Conservation (phyloP, 305 asterid genomes). For the Nicotiana rustica region DNA sequence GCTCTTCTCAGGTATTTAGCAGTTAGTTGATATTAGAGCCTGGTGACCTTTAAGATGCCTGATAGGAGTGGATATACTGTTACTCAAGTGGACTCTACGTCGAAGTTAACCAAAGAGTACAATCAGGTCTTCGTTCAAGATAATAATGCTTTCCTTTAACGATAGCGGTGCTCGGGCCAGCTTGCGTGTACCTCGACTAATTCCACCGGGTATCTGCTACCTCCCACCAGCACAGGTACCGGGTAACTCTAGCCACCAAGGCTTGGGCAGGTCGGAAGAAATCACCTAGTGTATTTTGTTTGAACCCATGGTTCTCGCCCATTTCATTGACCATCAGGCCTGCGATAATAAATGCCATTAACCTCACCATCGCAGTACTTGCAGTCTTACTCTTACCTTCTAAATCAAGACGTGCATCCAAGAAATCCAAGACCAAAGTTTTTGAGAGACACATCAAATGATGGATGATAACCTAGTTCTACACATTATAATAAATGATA, state of each 20-base stretch:
- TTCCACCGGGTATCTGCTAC: no score
- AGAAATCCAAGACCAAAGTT: background rate
- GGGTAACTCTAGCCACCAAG: no score
- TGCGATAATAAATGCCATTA: background rate
- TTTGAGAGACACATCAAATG: background rate
- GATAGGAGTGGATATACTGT: background rate
- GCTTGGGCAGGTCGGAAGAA: no score
- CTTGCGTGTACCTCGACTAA: no score
- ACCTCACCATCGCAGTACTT: background rate
- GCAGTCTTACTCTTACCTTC: background rate
- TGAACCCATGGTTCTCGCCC: no score
- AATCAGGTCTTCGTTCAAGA: background rate
- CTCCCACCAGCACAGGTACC: no score
- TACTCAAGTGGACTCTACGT: background rate
- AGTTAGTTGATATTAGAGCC: background rate
- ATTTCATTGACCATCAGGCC: no score
- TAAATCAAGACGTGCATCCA: background rate
- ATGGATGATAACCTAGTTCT: background rate
- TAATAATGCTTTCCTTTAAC: background rate
- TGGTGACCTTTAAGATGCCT: background rate
- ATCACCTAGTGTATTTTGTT: no score
- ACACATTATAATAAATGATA: no score
- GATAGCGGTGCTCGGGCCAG: no score
- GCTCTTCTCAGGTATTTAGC: background rate
- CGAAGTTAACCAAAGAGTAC: background rate